phyloP scores from a whole-genome alignment of 345 rosid species.

The Populus pruinosa region DNA sequence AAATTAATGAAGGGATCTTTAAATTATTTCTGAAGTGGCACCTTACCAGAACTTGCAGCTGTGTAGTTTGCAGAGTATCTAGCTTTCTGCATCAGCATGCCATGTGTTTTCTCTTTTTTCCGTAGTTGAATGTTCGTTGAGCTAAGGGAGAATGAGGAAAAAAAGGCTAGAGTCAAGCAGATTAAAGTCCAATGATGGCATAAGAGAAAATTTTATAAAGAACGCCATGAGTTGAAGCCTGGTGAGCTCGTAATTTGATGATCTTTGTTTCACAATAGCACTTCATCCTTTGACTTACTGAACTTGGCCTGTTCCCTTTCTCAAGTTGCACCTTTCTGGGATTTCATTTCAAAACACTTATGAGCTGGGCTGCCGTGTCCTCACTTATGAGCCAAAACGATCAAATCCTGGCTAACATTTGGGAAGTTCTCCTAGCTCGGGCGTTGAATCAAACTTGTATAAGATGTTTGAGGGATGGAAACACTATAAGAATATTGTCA shows the following conservation, averaged over 20 bases:
- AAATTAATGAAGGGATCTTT: neutral
- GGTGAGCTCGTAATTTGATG: conserved; percentile 29
- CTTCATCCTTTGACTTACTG: neutral
- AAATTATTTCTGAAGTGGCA: neutral
- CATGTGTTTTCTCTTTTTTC: neutral
- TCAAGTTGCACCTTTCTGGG: neutral
- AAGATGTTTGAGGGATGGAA: neutral
- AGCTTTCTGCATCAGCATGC: neutral
- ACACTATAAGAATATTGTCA: too few species aligned
- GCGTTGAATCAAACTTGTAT: neutral
- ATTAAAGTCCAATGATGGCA: conserved; percentile 21
- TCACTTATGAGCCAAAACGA: neutral
- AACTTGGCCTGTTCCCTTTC: neutral
- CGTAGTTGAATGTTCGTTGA: conserved; percentile 72
- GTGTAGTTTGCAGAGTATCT: neutral
- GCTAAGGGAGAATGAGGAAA: conserved; percentile 51
- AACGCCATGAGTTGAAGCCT: conserved; percentile 23
- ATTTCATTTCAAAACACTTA: neutral
- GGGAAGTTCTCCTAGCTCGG: neutral
- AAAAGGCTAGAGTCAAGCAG: conserved; percentile 34
- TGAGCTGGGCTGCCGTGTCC: too few species aligned
- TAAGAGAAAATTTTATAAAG: conserved; percentile 19
- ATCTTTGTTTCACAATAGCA: neutral
- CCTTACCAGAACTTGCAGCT: neutral
- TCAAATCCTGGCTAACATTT: neutral